Conservation (phyloP, 345 rosid species). For the Bretschneidera sinensis region DNA sequence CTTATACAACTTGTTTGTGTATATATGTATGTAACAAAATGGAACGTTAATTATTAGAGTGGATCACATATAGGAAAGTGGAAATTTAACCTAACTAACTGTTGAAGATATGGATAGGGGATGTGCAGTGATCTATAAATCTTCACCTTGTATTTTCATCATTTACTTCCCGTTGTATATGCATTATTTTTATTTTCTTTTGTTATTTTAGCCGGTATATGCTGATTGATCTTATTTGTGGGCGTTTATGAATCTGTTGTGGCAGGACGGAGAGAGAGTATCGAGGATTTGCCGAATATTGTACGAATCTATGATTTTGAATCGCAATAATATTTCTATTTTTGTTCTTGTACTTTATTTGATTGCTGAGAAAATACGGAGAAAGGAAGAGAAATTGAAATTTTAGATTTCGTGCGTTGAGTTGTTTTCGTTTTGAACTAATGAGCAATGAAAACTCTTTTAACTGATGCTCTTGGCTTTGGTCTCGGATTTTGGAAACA, state of each 20-base stretch:
- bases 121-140: background rate
- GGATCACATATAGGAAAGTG: background rate
- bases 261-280: constrained; percentile 59
- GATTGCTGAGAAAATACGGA: constrained; percentile 5
- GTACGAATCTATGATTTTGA: constrained; percentile 37
- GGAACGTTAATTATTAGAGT: background rate
- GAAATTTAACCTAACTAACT: no score
- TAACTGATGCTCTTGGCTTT: background rate
- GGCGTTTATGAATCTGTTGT: constrained; percentile 19
- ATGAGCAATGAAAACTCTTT: no score
- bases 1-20: background rate
- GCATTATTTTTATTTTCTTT: background rate
- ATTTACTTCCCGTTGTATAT: background rate
- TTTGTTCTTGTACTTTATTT: background rate
- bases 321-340: background rate
- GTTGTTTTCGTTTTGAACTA: no score
- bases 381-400: background rate
- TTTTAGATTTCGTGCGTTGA: background rate
- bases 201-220: constrained; percentile 2
- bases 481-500: background rate
- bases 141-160: background rate
- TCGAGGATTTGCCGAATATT: constrained; percentile 50
- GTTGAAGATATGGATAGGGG: background rate
- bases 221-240: constrained; percentile 18
- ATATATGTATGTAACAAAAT: background rate